A percentile compares a stretch with the other conserved stretches of the same genome.
phyloP scores from a whole-genome alignment of 2,329 filamentous ascomycete genomes.

The Cladophialophora carrionii region DNA sequence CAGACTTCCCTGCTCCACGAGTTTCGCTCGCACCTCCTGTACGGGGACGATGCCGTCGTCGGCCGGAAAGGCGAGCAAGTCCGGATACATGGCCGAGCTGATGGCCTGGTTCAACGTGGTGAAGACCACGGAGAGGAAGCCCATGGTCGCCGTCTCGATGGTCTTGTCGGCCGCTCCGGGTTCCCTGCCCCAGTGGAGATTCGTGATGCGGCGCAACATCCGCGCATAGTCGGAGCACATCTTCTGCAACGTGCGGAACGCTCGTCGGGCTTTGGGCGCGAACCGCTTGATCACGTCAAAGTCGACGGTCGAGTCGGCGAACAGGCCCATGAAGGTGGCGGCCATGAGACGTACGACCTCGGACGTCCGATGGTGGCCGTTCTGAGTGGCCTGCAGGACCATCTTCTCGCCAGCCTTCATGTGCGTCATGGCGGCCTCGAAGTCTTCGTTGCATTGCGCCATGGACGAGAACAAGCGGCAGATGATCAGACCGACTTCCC shows the following conservation, averaged over 20 bases:
- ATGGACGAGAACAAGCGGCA: slow-evolving; percentile 29
- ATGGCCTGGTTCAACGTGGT: slow-evolving; percentile 25
- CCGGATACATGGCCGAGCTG: slow-evolving; percentile 24
- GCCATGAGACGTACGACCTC: slow-evolving; percentile 21
- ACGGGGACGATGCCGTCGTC: slow-evolving; percentile 19
- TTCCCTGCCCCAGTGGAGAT: not conserved
- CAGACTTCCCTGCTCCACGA: not conserved
- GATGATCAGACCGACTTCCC: slow-evolving; percentile 27
- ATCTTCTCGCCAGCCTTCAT: slow-evolving; percentile 24
- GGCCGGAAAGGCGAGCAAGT: slow-evolving; percentile 14
- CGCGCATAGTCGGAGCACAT: slow-evolving; percentile 15
- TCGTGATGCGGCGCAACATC: slow-evolving; percentile 10
- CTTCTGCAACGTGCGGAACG: slow-evolving; percentile 9
- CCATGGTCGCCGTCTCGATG: slow-evolving; percentile 8
- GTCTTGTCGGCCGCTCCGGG: not conserved
- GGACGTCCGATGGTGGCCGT: not conserved
- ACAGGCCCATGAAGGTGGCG: slow-evolving; percentile 22
- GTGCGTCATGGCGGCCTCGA: slow-evolving; percentile 19
- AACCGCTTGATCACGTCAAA: slow-evolving; percentile 11
- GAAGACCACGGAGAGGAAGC: slow-evolving; percentile 13
- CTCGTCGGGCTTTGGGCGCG: not conserved
- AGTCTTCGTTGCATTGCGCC: slow-evolving; percentile 24
- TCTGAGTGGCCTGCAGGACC: slow-evolving; percentile 11
- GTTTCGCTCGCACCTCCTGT: slow-evolving; percentile 2
- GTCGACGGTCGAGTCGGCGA: slow-evolving; percentile 10